Evolutionary conservation across 306 rosid species (phyloP).

Genomic region (Myrica gale): DNA sequence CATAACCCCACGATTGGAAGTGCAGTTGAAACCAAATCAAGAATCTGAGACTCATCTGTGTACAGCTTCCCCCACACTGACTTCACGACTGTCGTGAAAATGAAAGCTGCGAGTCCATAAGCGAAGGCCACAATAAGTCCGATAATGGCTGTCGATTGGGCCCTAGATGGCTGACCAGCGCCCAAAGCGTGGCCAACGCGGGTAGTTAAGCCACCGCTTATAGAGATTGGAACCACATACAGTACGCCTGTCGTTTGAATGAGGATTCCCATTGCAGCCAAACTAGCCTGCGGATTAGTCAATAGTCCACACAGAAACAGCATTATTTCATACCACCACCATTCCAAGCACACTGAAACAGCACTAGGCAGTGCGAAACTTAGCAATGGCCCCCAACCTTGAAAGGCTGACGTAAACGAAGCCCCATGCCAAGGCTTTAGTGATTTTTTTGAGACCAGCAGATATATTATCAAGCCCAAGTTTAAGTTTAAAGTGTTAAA

Average conservation of each 20-base stretch:
- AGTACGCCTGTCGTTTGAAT: conserved; percentile 79
- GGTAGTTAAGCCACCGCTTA: conserved; percentile 58
- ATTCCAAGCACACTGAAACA: conserved; percentile 70
- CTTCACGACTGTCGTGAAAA: conserved; percentile 40
- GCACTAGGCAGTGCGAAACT: conserved; percentile 73
- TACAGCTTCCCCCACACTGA: conserved; percentile 58
- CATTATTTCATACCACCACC: conserved; percentile 98
- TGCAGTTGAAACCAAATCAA: conserved; percentile 49
- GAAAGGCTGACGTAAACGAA: conserved; percentile 36
- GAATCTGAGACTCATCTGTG: conserved; percentile 66
- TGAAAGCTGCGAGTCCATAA: conserved; percentile 43
- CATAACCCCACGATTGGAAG: conserved; percentile 78
- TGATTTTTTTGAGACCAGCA: conserved; percentile 51
- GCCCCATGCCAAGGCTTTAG: conserved; percentile 74
- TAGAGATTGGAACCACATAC: conserved; percentile 67
- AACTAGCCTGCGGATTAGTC: conserved; percentile 64
- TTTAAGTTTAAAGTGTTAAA: conserved; percentile 64
- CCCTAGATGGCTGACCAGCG: conserved; percentile 59
- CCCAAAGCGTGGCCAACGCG: conserved; percentile 80
- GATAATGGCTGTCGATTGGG: conserved; percentile 55
- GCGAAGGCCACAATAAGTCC: conserved; percentile 53
- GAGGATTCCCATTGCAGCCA: conserved; percentile 89
- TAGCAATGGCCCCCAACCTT: conserved; percentile 68
- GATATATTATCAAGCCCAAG: conserved; percentile 53
- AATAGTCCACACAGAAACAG: conserved; percentile 65